Base-by-base conservation (phyloP, 352 stramenopile species). In the Phytopythium cucurbitacearum region DNA sequence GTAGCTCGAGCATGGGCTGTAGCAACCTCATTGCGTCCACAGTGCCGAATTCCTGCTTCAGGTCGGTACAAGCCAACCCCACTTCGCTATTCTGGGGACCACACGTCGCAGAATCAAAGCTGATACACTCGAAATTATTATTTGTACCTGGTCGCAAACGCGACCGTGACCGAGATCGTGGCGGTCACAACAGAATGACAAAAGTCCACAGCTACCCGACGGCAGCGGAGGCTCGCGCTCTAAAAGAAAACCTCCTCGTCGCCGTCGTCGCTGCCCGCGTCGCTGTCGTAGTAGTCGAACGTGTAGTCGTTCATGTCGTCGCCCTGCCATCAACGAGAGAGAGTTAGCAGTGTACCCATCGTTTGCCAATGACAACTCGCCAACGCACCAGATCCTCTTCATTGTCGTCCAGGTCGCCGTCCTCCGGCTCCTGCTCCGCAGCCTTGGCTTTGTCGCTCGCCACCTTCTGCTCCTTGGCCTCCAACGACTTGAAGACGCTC, bases 281-380 rank as follows among this genome's bases (percentile, higher is more conserved):
- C 78, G 54, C 78, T 89, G 46, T 89, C 78, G 71, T 85, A 89
- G 60, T 89, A 89, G 53, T 89, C 78, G 51, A 85, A 86, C 40
- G 78, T 89, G 67, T 89, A 89, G 66, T 89, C 78, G 69, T 89
- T 89, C 65, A 80, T 86, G 56, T 89, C 78, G 41, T 89, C 78
- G 39, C 78, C 77, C 62, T 68, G 37, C 4, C 3, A 16, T 0
- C 51, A 41, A 4, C 15, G 4, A 48, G 34, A 48, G 34, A 53
- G 2, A 32, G 10, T 4, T 9, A 56, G 3, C 0, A 47, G 2
- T 11, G 13, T 42, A 7, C 46, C 4, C 32, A 37, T 4, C 10
- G 6, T 46, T 4, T 4, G 39, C 7, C 37, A 43, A 9, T 21
- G 2, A 47, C 4, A 40, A 7, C 21, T 40, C 13, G 40, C 10